phyloP scores from a whole-genome alignment of 306 rosid genomes.

The Hippophae gyantsensis region DNA sequence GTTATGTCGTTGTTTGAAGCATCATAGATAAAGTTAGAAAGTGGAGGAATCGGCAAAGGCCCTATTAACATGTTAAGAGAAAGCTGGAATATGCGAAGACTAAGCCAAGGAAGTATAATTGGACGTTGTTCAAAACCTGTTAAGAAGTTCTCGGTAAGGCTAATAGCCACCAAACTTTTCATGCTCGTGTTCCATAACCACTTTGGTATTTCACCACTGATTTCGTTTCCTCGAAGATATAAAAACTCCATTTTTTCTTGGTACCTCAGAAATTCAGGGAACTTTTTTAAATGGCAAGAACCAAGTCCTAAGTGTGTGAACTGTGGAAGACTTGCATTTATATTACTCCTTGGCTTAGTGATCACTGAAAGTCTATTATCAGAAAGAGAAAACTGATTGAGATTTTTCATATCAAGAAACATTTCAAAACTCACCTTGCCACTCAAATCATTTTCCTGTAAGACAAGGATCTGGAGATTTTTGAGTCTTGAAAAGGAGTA shows the following conservation, averaged over 20 bases:
- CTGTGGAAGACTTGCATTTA: not conserved
- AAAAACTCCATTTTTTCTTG: not conserved
- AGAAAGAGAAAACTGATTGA: not conserved
- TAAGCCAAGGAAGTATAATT: slow-evolving; percentile 8
- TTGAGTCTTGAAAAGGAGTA: not conserved
- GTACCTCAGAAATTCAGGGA: not conserved
- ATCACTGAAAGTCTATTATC: not conserved
- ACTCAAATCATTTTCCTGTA: not conserved
- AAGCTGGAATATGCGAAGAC: not conserved
- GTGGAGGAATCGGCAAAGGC: slow-evolving; percentile 1
- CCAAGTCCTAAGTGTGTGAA: not conserved
- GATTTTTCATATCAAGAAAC: slow-evolving; percentile 1
- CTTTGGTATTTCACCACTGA: slow-evolving; percentile 28
- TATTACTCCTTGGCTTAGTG: not conserved
- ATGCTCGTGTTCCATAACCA: slow-evolving; percentile 12
- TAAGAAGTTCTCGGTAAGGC: not conserved
- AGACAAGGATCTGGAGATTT: not conserved
- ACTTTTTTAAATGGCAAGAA: not conserved
- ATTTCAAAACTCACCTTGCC: not conserved
- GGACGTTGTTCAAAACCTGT: slow-evolving; percentile 13
- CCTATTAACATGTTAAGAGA: not conserved
- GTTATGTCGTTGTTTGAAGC: not conserved
- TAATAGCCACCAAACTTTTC: slow-evolving; percentile 2
- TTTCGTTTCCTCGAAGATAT: slow-evolving; percentile 1
- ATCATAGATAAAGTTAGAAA: not conserved